Evolutionary conservation across 2,329 filamentous ascomycete genomes (phyloP).

Genomic region (Curvularia spicifera): DNA sequence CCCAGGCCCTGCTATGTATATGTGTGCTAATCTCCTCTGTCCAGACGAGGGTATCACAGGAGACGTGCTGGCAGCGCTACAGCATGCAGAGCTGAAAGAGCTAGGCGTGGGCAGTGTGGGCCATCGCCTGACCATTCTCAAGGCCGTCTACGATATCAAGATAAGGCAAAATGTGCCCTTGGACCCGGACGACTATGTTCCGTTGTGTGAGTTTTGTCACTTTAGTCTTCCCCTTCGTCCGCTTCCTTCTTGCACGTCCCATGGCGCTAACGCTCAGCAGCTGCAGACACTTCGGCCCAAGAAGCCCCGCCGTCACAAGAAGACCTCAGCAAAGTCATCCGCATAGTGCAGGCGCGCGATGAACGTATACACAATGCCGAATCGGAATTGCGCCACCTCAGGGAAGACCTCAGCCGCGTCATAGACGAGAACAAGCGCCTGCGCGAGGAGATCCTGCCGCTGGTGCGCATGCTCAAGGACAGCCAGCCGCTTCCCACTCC

Average conservation of each 20-base stretch:
- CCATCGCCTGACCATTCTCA: constrained; percentile 91
- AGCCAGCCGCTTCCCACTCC: constrained; percentile 73
- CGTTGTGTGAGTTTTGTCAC: constrained; percentile 72
- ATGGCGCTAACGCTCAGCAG: constrained; percentile 56
- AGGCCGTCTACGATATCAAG: constrained; percentile 96
- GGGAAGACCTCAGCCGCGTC: constrained; percentile 56
- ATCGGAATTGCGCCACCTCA: constrained; percentile 79
- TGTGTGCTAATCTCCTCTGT: constrained; percentile 20
- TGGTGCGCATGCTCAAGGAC: constrained; percentile 90
- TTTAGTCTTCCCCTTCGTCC: background rate
- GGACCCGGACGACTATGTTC: constrained; percentile 92
- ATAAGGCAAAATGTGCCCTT: constrained; percentile 89
- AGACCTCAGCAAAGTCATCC: constrained; percentile 88
- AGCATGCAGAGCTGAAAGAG: constrained; percentile 92
- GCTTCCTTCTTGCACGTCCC: background rate
- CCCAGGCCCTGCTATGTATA: too few relatives aligned
- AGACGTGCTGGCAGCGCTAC: constrained; percentile 84
- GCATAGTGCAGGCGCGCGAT: constrained; percentile 86
- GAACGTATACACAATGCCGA: constrained; percentile 86
- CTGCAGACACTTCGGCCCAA: constrained; percentile 85
- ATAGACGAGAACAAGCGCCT: constrained; percentile 86
- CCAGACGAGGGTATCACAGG: constrained; percentile 93
- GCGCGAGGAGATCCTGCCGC: constrained; percentile 88
- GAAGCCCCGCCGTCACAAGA: constrained; percentile 89
- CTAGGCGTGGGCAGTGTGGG: constrained; percentile 93